Evolutionary conservation across 2,329 filamentous ascomycete genomes (phyloP), one percentile per base, ranked within the genome.

Genomic region (Balansia obtecta): DNA sequence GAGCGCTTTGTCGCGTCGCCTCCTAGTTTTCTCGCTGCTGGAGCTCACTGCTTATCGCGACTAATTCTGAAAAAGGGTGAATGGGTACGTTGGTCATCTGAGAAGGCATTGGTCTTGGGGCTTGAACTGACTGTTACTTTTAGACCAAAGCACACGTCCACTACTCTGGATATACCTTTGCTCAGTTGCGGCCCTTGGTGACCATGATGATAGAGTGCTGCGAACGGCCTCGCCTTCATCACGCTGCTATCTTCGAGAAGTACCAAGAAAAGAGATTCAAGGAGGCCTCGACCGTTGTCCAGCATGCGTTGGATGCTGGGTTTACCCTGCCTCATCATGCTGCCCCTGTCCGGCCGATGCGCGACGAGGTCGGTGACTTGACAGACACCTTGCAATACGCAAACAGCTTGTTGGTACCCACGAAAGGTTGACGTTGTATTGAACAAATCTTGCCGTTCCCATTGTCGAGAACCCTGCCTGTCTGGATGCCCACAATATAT

Each of bases 1-100:
- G 90, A 97, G 73, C 86, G 91, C 18, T 97, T 98, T 62, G 88
- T 98, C 37, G 88, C 86, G 27, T 88, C 85, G 59, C 86, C 88
- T 33, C 87, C 91, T 2, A 96, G 90, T 74, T 97, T 88, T 65
- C 72, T 91, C 48, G 87, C 93, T 50, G 93, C 93, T 16, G 91
- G 87, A 30, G 87, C 93, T 22, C 93, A 98, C 67, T 97, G 90
- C 64, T 74, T 98, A 47, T 87, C 93, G 40, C 85, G 91, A 52
- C 68, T 91, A 61, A 87, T 98, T 75, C 72, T 98, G 52, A 82
- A 82, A 64, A 96, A 95, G 74, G 93, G 93, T 55, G 81, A 85
- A 56, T 98, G 93, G 93, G 88, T 95, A 81, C 68, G 86, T 51
- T 16, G 13, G 41, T 45, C 41, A 27, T 2, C n/a, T 8, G 13